Conservation (phyloP, 176 grass and related monocot genomes). For the Aegilops umbellulata region DNA sequence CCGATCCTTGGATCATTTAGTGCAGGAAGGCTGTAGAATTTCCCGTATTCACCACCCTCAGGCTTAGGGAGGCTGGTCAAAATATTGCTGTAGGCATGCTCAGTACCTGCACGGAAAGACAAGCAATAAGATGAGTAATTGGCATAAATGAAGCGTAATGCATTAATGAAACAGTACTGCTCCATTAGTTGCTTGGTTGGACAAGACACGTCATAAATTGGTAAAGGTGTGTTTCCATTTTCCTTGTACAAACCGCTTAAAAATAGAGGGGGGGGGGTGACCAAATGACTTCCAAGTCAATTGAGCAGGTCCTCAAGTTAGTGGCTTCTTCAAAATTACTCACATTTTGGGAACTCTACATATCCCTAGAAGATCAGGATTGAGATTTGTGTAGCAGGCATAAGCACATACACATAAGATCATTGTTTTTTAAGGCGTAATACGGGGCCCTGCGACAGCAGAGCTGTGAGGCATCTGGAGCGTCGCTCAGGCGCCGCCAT, state of each 20-base stretch:
- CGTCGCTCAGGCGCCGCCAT: too few relatives aligned
- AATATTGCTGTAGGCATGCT: slow-evolving; percentile 54
- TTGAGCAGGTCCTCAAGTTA: slow-evolving; percentile 8
- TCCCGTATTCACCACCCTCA: slow-evolving; percentile 71
- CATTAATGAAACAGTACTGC: background rate
- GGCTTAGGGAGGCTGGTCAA: slow-evolving; percentile 71
- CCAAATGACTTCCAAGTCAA: background rate
- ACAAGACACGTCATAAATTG: background rate
- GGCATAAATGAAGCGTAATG: background rate
- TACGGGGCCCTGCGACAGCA: background rate
- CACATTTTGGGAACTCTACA: background rate
- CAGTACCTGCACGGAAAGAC: slow-evolving; percentile 41
- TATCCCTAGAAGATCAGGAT: background rate
- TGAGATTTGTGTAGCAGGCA: background rate
- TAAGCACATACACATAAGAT: background rate
- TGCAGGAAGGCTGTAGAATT: slow-evolving; percentile 70
- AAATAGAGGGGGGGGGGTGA: background rate
- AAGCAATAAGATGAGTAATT: slow-evolving; percentile 6
- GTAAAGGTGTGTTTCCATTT: background rate
- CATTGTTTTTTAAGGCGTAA: background rate
- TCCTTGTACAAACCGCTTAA: background rate
- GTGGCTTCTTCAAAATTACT: background rate
- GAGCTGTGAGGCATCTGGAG: too few relatives aligned
- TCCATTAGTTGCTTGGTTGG: background rate
- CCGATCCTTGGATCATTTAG: slow-evolving; percentile 80